phyloP scores from a whole-genome alignment of 176 grass and related monocot species.

The Ensete ventricosum region DNA sequence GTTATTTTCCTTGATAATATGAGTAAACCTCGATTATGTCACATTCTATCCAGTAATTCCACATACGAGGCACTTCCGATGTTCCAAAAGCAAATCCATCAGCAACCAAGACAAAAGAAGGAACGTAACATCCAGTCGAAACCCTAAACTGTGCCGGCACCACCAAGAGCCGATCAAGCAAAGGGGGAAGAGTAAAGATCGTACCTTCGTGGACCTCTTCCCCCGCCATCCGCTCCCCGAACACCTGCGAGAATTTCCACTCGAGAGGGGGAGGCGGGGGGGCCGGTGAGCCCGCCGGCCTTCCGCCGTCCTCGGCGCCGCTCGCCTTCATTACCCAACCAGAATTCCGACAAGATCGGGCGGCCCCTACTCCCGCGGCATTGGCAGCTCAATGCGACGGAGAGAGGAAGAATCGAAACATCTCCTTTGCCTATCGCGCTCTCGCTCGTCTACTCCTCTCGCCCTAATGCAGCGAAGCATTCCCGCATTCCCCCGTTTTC shows the following conservation, averaged over 20 bases:
- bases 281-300: background rate
- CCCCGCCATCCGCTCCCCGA: conserved; percentile 8
- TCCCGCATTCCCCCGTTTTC: too few species aligned
- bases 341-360: background rate
- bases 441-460: too few species aligned
- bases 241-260: conserved; percentile 21
- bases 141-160: background rate
- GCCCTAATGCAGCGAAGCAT: too few species aligned
- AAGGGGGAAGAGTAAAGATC: background rate
- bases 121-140: background rate
- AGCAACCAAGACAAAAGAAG: background rate
- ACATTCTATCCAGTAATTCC: background rate
- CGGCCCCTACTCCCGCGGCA: background rate
- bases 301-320: background rate
- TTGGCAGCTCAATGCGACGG: background rate
- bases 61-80: background rate
- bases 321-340: background rate
- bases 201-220: conserved; percentile 24
- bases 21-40: background rate
- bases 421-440: too few species aligned
- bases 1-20: background rate
- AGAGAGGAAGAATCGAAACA: too few species aligned
- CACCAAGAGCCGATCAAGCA: background rate
- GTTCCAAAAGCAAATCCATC: background rate
- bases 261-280: background rate